A percentile compares a stretch with the other conserved stretches of the same genome.
Conservation (phyloP, 495 filamentous ascomycete species). For the Rostrohypoxylon terebratum region DNA sequence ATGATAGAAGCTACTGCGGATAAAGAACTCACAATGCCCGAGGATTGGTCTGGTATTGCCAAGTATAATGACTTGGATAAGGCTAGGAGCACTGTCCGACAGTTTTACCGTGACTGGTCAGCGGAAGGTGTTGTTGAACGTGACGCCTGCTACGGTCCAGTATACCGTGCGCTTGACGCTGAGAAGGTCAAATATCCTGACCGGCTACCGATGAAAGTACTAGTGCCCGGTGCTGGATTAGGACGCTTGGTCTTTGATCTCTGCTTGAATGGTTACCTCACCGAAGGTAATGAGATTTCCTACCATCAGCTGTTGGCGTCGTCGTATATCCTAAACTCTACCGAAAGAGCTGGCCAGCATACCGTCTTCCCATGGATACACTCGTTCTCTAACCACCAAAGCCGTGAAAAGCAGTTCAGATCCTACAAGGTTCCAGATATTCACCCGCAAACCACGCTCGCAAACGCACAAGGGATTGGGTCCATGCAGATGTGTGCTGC, state of each 20-base stretch:
- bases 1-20: slow-evolving; percentile 45
- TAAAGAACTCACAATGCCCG: slow-evolving; percentile 46
- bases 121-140: slow-evolving; percentile 79
- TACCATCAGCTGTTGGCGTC: slow-evolving; percentile 92
- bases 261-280: slow-evolving; percentile 75
- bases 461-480: slow-evolving; percentile 56
- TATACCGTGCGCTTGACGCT: slow-evolving; percentile 70
- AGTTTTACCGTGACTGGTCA: slow-evolving; percentile 97
- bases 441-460: slow-evolving; percentile 71
- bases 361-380: slow-evolving; percentile 85
- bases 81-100: slow-evolving; percentile 86
- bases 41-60: slow-evolving; percentile 73
- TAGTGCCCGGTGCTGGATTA: slow-evolving; percentile 85
- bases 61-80: slow-evolving; percentile 84
- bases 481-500: slow-evolving; percentile 88
- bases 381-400: slow-evolving; percentile 81
- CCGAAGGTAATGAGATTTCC: slow-evolving; percentile 95
- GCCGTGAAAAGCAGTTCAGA: slow-evolving; percentile 75
- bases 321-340: slow-evolving; percentile 83
- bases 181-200: slow-evolving; percentile 60
- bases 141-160: slow-evolving; percentile 76
- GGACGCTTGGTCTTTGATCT: slow-evolving; percentile 86
- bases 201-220: slow-evolving; percentile 61
- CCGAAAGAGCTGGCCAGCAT: slow-evolving; percentile 60
- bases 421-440: slow-evolving; percentile 80